Conservation (phyloP, 345 rosid genomes). For the Lumnitzera racemosa region DNA sequence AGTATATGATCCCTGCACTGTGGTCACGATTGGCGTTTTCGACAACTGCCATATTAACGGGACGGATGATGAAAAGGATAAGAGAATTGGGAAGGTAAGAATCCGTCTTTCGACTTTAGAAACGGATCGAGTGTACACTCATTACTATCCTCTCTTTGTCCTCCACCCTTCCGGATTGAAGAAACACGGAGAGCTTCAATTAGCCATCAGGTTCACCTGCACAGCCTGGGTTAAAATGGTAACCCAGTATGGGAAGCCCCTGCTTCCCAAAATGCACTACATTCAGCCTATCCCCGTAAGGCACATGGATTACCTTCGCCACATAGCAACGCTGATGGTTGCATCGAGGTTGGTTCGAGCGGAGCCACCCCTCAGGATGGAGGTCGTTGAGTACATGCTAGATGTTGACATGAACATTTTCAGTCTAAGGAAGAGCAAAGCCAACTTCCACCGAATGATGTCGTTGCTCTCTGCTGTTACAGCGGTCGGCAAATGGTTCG, state of each 20-base stretch:
- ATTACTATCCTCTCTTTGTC: conserved; percentile 77
- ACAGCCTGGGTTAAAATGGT: conserved; percentile 84
- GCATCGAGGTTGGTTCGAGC: conserved; percentile 67
- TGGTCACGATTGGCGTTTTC: conserved; percentile 82
- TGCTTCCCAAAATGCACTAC: conserved; percentile 98
- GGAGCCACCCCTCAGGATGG: conserved; percentile 86
- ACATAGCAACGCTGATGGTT: conserved; percentile 85
- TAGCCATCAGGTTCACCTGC: conserved; percentile 86
- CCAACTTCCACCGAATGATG: conserved; percentile 84
- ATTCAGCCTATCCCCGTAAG: conserved; percentile 66
- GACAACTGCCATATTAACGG: conserved; percentile 75
- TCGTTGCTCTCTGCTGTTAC: conserved; percentile 55
- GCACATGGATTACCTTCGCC: conserved; percentile 68
- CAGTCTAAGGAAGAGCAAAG: conserved; percentile 90
- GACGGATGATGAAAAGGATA: conserved; percentile 53
- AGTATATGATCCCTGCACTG: conserved; percentile 88
- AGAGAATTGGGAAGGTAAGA: conserved; percentile 86
- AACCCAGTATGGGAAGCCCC: conserved; percentile 71
- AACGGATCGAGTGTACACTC: conserved; percentile 81
- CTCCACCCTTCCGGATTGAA: conserved; percentile 65
- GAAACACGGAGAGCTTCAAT: conserved; percentile 86
- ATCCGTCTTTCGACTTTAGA: conserved; percentile 84
- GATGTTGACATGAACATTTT: conserved; percentile 92
- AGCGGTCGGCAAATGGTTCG: conserved; percentile 70
- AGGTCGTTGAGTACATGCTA: conserved; percentile 88